phyloP scores from a whole-genome alignment of 1,284 basidiomycete genomes.

The Salmacisia buchloeana region DNA sequence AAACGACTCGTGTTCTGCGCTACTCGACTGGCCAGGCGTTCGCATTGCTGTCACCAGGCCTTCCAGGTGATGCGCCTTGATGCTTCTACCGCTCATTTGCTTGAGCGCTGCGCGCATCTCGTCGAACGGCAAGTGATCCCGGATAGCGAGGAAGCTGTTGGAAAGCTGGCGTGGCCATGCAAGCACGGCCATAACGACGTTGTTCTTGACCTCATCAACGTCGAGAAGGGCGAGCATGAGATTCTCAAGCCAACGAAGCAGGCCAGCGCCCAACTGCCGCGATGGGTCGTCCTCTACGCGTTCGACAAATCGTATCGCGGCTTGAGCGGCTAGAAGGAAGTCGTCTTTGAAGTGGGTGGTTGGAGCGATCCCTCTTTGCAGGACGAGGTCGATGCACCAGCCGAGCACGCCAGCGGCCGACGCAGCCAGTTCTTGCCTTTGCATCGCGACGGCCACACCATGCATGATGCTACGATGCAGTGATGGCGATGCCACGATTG shows the following conservation, averaged over 20 bases:
- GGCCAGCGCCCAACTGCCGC: neutral
- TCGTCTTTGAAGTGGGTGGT: neutral
- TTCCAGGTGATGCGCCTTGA: slow-evolving; percentile 4
- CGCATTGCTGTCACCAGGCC: neutral
- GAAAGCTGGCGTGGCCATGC: slow-evolving; percentile 1
- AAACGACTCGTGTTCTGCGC: neutral
- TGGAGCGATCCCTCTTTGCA: neutral
- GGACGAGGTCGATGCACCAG: slow-evolving; percentile 16
- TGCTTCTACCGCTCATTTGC: neutral
- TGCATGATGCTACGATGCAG: slow-evolving; percentile 59
- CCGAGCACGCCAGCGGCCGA: slow-evolving; percentile 66
- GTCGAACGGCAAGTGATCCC: neutral
- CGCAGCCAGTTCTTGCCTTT: slow-evolving; percentile 64
- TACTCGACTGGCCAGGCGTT: too few species aligned
- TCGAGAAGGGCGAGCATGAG: neutral
- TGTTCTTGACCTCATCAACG: neutral
- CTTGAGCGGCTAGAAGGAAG: neutral
- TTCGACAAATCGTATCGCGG: neutral
- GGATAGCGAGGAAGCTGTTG: neutral
- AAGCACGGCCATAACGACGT: neutral
- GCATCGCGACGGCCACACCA: slow-evolving; percentile 63
- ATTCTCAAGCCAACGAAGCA: neutral
- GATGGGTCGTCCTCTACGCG: neutral
- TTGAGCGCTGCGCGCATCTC: neutral
- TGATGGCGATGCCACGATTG: slow-evolving; percentile 17